phyloP scores from a whole-genome alignment of 805 yeast genomes.

The Candida boidinii region DNA sequence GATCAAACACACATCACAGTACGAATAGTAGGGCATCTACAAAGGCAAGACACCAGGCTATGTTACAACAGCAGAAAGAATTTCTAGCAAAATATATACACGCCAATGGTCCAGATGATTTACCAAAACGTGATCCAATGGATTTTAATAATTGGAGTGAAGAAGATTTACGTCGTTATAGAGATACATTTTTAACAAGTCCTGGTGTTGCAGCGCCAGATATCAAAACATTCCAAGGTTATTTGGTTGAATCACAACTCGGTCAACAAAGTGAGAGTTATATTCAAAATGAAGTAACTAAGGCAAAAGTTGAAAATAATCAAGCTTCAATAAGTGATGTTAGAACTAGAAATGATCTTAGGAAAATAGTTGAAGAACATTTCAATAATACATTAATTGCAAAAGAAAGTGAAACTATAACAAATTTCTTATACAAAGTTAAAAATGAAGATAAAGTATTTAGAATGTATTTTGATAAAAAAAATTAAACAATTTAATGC shows the following conservation, averaged over 20 bases:
- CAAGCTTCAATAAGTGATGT: slow-evolving; percentile 16
- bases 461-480: slow-evolving; percentile 29
- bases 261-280: slow-evolving; percentile 57
- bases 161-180: slow-evolving; percentile 61
- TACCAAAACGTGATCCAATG: slow-evolving; percentile 42
- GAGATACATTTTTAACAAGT: slow-evolving; percentile 35
- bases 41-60: slow-evolving; percentile 50
- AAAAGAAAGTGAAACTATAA: slow-evolving; percentile 78
- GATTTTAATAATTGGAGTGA: slow-evolving; percentile 64
- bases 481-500: not conserved
- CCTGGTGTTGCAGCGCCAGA: slow-evolving; percentile 28
- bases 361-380: slow-evolving; percentile 37
- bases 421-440: slow-evolving; percentile 82
- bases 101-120: slow-evolving; percentile 63
- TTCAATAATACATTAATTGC: slow-evolving; percentile 43
- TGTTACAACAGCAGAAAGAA: slow-evolving; percentile 65
- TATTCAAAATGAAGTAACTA: slow-evolving; percentile 18
- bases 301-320: slow-evolving; percentile 9
- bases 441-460: slow-evolving; percentile 46
- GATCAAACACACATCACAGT: slow-evolving; percentile 25
- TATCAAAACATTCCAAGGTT: slow-evolving; percentile 61
- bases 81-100: slow-evolving; percentile 59
- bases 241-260: slow-evolving; percentile 56
- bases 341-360: slow-evolving; percentile 19
- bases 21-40: slow-evolving; percentile 34